phyloP scores from a whole-genome alignment of 129 eudicot genomes.

The Rutidosis leptorrhynchoides region DNA sequence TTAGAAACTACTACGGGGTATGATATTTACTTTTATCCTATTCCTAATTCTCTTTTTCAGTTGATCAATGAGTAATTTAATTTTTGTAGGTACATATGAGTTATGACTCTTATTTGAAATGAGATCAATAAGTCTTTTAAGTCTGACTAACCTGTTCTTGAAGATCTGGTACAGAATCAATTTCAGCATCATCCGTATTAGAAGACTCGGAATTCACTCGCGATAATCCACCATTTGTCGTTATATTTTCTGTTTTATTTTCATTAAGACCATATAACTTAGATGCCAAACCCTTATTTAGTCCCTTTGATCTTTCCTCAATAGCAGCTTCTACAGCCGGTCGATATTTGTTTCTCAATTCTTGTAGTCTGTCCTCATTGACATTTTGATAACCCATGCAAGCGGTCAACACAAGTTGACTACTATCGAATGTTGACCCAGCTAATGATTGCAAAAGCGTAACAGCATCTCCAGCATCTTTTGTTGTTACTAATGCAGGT shows the following conservation, averaged over 20 bases:
- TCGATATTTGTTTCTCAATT: slow-evolving; percentile 76
- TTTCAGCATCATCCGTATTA: slow-evolving; percentile 49
- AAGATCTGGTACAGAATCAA: slow-evolving; percentile 69
- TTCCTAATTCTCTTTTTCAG: not conserved
- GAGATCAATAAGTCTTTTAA: not conserved
- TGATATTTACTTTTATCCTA: not conserved
- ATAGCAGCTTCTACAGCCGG: slow-evolving; percentile 69
- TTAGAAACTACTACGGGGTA: not conserved
- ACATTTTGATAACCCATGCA: slow-evolving; percentile 97
- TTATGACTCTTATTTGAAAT: not conserved
- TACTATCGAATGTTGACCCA: slow-evolving; percentile 97
- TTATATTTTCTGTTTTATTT: too few species aligned
- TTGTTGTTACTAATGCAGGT: slow-evolving; percentile 97
- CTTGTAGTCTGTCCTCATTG: slow-evolving; percentile 60
- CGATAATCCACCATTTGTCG: slow-evolving; percentile 45
- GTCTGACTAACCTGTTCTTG: slow-evolving; percentile 69
- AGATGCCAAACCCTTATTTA: slow-evolving; percentile 60
- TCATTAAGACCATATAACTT: slow-evolving; percentile 68
- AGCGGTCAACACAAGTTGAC: slow-evolving; percentile 97
- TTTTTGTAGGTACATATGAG: not conserved
- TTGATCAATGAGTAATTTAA: not conserved
- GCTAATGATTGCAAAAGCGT: slow-evolving; percentile 90
- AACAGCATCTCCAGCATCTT: slow-evolving; percentile 98
- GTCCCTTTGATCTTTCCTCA: slow-evolving; percentile 78
- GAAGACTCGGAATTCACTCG: slow-evolving; percentile 45